Percentiles rank a stretch among this genome's conserved stretches.
phyloP scores from a whole-genome alignment of 2,329 filamentous ascomycete species.

The Neonectria ditissima region DNA sequence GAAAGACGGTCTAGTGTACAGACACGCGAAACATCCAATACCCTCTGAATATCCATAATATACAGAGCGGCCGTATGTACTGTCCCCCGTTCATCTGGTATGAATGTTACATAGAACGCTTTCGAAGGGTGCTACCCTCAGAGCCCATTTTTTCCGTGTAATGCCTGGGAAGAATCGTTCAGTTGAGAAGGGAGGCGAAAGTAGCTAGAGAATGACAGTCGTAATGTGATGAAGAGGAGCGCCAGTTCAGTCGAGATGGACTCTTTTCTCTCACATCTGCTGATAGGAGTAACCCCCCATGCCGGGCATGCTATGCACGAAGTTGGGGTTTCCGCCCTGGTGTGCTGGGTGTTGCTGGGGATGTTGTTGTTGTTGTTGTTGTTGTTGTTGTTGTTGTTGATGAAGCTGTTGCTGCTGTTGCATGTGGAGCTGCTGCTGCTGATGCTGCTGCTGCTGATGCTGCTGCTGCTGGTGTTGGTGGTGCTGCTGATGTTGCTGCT shows the following conservation, averaged over 20 bases:
- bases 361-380: conserved; percentile 25
- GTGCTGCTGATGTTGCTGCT: conserved; percentile 33
- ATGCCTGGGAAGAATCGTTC: conserved; percentile 18
- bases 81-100: conserved; percentile 19
- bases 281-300: conserved; percentile 47
- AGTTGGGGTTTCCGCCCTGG: conserved; percentile 36
- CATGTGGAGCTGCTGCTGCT: conserved; percentile 29
- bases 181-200: neutral
- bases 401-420: conserved; percentile 17
- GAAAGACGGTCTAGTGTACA: conserved; percentile 41
- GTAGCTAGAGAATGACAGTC: conserved; percentile 2
- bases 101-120: conserved; percentile 32
- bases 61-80: conserved; percentile 42
- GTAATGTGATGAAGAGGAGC: neutral
- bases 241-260: neutral
- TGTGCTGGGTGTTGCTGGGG: conserved; percentile 40
- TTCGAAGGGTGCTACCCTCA: conserved; percentile 6
- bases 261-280: conserved; percentile 24
- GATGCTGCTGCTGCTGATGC: conserved; percentile 35
- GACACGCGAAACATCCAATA: conserved; percentile 37
- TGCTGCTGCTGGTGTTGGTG: conserved; percentile 27
- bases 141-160: conserved; percentile 23
- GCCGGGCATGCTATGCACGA: conserved; percentile 45
- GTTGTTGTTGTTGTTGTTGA: conserved; percentile 15
- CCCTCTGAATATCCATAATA: conserved; percentile 39